phyloP scores from a whole-genome alignment of 192 early-diverging fungal species.

The Entrophospora sp. region DNA sequence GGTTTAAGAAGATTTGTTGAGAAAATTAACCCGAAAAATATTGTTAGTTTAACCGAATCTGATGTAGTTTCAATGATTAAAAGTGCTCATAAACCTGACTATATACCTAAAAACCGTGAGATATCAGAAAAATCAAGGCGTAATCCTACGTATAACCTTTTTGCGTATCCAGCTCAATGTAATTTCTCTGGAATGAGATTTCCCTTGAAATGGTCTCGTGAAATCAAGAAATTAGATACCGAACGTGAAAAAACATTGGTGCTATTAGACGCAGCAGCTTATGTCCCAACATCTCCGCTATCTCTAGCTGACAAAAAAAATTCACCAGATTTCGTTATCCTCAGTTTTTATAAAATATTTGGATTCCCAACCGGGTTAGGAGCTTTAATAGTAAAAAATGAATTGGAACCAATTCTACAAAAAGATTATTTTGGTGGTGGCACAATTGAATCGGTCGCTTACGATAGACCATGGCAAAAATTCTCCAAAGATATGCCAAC shows the following conservation, averaged over 20 bases:
- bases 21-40: conserved; percentile 20
- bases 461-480: conserved; percentile 36
- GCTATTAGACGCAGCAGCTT: conserved; percentile 71
- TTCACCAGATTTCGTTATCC: conserved; percentile 56
- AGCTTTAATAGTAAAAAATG: conserved; percentile 57
- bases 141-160: conserved; percentile 34
- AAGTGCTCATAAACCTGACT: too few relatives aligned
- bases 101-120: not conserved
- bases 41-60: conserved; percentile 16
- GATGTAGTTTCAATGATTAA: conserved; percentile 20
- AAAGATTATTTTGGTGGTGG: conserved; percentile 78
- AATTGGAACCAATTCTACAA: conserved; percentile 31
- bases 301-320: conserved; percentile 37
- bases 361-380: conserved; percentile 80
- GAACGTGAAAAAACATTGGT: conserved; percentile 34
- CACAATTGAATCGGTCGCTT: conserved; percentile 22
- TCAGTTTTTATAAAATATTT: conserved; percentile 88
- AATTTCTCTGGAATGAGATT: conserved; percentile 73
- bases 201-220: conserved; percentile 48
- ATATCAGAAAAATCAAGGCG: not conserved
- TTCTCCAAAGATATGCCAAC: conserved; percentile 34
- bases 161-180: conserved; percentile 79
- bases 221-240: conserved; percentile 31
- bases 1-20: conserved; percentile 56
- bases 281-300: conserved; percentile 52